These are phyloP conservation scores for Heterobasidion parviporum DNA, from an alignment of 1,284 basidiomycete genomes.

Conservation along the genomic window DNA sequence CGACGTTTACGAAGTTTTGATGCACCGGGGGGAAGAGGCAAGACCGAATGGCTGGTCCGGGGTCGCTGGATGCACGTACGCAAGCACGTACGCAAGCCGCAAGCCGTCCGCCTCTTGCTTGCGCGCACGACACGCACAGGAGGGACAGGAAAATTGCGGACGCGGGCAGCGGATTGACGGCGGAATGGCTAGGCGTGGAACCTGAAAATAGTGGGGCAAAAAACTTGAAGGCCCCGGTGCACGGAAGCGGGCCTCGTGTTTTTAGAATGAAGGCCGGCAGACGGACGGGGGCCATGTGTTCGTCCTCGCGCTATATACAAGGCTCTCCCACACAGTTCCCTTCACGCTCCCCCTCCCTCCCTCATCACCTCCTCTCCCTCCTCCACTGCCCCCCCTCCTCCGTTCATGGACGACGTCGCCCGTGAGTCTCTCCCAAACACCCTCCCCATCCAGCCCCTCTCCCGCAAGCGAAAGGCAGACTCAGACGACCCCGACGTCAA, in stretches of 20 bases:
- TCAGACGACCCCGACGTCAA: constrained; percentile 28
- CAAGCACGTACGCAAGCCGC: too few species aligned
- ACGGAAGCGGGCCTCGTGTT: constrained; percentile 7
- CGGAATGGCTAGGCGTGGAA: too few species aligned
- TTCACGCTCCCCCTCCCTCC: constrained; percentile 6
- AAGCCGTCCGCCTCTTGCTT: too few species aligned
- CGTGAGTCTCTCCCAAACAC: constrained; percentile 22
- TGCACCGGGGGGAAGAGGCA: too few species aligned
- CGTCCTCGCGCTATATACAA: neutral
- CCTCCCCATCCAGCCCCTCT: constrained; percentile 29
- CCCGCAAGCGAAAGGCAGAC: constrained; percentile 50
- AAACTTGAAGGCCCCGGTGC: neutral
- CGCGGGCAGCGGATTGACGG: too few species aligned
- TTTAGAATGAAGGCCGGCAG: constrained; percentile 6
- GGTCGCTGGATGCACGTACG: too few species aligned
- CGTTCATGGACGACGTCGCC: constrained; percentile 45
- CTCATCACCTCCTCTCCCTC: constrained; percentile 23
- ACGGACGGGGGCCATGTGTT: constrained; percentile 20
- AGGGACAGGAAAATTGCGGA: too few species aligned
- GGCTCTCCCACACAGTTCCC: neutral
- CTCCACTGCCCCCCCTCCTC: constrained; percentile 16
- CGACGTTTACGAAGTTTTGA: too few species aligned
- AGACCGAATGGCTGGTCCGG: too few species aligned
- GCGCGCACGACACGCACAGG: too few species aligned
- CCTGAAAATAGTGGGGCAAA: neutral